A percentile compares a stretch with the other conserved stretches of the same genome.
Evolutionary conservation across 2,329 filamentous ascomycete species (phyloP).

Genomic region (Aureobasidium sp.): DNA sequence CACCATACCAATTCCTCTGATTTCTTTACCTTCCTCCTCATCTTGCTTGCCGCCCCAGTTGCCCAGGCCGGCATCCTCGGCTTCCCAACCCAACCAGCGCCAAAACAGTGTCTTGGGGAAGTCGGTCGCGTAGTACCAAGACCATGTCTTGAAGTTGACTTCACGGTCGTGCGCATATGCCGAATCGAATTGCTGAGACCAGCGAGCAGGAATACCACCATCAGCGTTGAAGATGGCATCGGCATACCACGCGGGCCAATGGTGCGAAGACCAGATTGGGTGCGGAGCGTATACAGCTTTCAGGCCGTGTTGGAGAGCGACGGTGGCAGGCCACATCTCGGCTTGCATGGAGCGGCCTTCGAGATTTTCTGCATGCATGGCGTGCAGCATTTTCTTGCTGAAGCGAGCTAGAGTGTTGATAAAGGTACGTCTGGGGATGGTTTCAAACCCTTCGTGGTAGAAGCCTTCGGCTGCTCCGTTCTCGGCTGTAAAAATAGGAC

Average conservation of each 20-base stretch:
- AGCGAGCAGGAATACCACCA: constrained; percentile 47
- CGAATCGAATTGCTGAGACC: constrained; percentile 37
- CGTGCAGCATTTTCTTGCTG: constrained; percentile 67
- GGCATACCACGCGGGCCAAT: constrained; percentile 75
- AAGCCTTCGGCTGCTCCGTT: constrained; percentile 56
- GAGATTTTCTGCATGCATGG: constrained; percentile 88
- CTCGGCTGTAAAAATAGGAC: constrained; percentile 81
- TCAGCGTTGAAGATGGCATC: constrained; percentile 71
- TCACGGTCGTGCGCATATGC: constrained; percentile 60
- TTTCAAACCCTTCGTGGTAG: constrained; percentile 41
- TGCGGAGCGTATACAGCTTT: constrained; percentile 91
- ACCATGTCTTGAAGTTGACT: constrained; percentile 79
- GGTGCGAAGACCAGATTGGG: constrained; percentile 77
- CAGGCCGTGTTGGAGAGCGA: constrained; percentile 82
- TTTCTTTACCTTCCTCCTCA: constrained; percentile 17
- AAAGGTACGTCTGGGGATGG: constrained; percentile 65
- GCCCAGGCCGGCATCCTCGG: constrained; percentile 73
- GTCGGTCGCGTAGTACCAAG: constrained; percentile 85
- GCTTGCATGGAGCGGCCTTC: constrained; percentile 87
- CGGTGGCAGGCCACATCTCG: constrained; percentile 91
- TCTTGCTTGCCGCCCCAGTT: constrained; percentile 36
- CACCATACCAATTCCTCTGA: constrained; percentile 45
- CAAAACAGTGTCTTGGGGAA: constrained; percentile 78
- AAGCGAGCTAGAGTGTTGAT: constrained; percentile 87
- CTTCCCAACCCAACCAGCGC: constrained; percentile 76